Conservation (phyloP, 192 early-diverging fungal genomes). For the Linnemannia zychae region DNA sequence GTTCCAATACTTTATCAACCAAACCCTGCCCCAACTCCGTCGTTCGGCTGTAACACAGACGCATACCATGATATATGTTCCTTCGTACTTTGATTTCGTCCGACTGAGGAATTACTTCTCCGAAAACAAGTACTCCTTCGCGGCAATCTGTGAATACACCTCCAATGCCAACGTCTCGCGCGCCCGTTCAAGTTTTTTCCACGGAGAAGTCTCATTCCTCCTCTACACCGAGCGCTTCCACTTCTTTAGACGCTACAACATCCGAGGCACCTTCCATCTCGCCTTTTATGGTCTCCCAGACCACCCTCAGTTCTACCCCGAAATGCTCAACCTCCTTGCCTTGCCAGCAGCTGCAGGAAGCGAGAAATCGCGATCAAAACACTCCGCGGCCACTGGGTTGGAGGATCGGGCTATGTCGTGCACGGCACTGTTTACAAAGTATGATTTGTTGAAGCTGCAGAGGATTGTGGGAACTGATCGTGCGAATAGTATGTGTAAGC, state of each 20-base stretch:
- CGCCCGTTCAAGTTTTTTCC: conserved; percentile 83
- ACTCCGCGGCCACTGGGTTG: conserved; percentile 57
- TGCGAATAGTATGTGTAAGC: conserved; percentile 77
- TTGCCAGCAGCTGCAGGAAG: conserved; percentile 60
- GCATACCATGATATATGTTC: conserved; percentile 85
- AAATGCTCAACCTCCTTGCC: conserved; percentile 86
- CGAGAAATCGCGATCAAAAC: conserved; percentile 55
- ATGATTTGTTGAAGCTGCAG: conserved; percentile 90
- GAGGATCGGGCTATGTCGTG: conserved; percentile 73
- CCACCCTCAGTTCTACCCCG: conserved; percentile 87
- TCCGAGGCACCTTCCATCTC: conserved; percentile 87
- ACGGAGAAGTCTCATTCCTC: conserved; percentile 82
- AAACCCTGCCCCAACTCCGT: conserved; percentile 73
- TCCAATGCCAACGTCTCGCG: conserved; percentile 79
- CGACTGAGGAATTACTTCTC: conserved; percentile 90
- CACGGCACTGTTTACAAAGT: conserved; percentile 80
- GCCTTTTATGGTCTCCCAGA: conserved; percentile 94
- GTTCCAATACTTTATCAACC: conserved; percentile 83
- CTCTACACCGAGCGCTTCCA: conserved; percentile 97
- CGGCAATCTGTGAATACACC: conserved; percentile 93
- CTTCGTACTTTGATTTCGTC: conserved; percentile 98
- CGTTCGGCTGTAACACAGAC: conserved; percentile 68
- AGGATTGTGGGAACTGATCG: conserved; percentile 87
- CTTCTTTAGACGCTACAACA: conserved; percentile 89
- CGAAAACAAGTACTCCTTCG: conserved; percentile 81